These are phyloP conservation scores for Ostreobium quekettii DNA, from an alignment of 139 green algal genomes.

Conservation along the genomic window DNA sequence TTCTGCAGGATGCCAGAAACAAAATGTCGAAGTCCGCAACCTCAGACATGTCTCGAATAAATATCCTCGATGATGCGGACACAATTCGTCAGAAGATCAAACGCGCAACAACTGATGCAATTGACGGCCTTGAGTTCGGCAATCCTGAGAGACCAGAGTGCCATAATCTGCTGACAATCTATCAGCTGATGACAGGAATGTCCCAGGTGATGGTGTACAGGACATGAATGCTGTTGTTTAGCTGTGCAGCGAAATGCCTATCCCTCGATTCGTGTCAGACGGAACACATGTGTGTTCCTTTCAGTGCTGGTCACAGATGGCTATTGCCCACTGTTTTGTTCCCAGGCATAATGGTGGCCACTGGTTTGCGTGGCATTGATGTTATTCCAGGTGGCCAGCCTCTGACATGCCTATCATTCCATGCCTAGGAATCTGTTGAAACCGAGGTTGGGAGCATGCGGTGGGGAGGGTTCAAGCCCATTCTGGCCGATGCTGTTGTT, in stretches of 20 bases:
- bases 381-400: too few species aligned
- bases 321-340: too few species aligned
- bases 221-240: too few species aligned
- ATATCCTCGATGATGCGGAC: slow-evolving; percentile 83
- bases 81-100: slow-evolving; percentile 80
- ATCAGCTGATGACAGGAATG: slow-evolving; percentile 73
- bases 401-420: too few species aligned
- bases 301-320: too few species aligned
- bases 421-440: slow-evolving; percentile 30
- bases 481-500: slow-evolving; percentile 87
- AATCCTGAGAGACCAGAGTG: slow-evolving; percentile 87
- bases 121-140: slow-evolving; percentile 74
- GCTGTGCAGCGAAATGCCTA: too few species aligned
- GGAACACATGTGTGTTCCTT: too few species aligned
- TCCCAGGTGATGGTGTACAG: slow-evolving; percentile 59
- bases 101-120: slow-evolving; percentile 79
- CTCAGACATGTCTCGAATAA: slow-evolving; percentile 81
- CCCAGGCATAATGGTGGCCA: too few species aligned
- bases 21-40: slow-evolving; percentile 97
- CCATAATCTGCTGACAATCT: slow-evolving; percentile 93
- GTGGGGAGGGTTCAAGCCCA: slow-evolving; percentile 95
- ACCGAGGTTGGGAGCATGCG: slow-evolving; percentile 58
- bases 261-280: too few species aligned
- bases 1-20: slow-evolving; percentile 80
- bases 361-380: too few species aligned